Evolutionary conservation across 805 yeast species (phyloP).

Genomic region (Saccharomycopsis oosterbeekiorum): DNA sequence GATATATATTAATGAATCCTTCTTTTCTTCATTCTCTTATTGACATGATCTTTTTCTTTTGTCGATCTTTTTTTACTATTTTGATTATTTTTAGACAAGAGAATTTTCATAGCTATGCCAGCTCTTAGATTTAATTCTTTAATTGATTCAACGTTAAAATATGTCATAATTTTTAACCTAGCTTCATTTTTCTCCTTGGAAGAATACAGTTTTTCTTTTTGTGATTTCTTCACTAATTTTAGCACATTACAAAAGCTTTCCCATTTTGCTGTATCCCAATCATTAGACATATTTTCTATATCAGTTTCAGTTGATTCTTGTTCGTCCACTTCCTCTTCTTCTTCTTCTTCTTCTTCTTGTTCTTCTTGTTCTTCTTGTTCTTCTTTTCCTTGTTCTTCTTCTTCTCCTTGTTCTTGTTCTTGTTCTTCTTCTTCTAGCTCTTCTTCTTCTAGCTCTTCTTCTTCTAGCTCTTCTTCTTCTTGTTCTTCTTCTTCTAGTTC

Average conservation of each 20-base stretch:
- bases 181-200: background rate
- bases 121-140: conserved; percentile 11
- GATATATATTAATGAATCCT: background rate
- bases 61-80: background rate
- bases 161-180: background rate
- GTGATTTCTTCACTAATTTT: background rate
- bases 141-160: conserved; percentile 1
- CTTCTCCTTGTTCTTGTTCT: background rate
- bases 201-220: background rate
- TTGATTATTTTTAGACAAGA: background rate
- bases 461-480: background rate
- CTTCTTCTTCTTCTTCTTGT: background rate
- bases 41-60: background rate
- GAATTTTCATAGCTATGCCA: background rate
- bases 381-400: background rate
- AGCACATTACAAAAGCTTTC: background rate
- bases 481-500: background rate
- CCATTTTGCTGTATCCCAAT: background rate
- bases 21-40: background rate
- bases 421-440: background rate
- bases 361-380: background rate
- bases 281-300: background rate
- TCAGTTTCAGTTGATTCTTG: background rate
- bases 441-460: background rate
- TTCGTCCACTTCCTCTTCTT: background rate